A percentile compares a stretch with the other conserved stretches of the same genome.
These are phyloP conservation scores for Nicotiana tomentosiformis DNA, from an alignment of 257 asterid genomes.

Conservation along the genomic window DNA sequence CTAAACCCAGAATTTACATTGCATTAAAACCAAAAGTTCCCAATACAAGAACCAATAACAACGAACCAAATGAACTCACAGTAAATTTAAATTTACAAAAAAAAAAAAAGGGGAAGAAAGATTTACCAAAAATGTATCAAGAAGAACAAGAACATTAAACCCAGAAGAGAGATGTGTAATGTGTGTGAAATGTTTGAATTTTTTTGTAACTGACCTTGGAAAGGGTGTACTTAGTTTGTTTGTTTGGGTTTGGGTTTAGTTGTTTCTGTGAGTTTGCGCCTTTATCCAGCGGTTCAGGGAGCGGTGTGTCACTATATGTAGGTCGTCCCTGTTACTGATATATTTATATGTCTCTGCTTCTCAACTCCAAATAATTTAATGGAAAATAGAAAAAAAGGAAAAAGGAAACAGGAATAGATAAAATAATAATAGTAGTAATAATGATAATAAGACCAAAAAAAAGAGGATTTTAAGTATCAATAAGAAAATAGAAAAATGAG, in stretches of 20 bases:
- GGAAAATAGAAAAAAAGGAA: not conserved
- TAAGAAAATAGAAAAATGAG: not conserved
- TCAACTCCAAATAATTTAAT: not conserved
- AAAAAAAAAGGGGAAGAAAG: not conserved
- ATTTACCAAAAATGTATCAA: not conserved
- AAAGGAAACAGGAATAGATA: too few species aligned
- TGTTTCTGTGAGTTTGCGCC: not conserved
- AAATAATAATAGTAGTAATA: too few species aligned
- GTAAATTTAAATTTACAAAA: too few species aligned
- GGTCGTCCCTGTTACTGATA: not conserved
- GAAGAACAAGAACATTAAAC: not conserved
- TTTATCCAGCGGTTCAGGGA: not conserved
- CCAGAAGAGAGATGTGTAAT: not conserved
- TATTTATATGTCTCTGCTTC: slow-evolving; percentile 1
- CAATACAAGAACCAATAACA: not conserved
- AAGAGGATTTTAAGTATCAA: not conserved
- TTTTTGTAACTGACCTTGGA: not conserved
- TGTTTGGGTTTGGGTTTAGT: not conserved
- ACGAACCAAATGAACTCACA: not conserved
- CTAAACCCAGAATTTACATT: not conserved
- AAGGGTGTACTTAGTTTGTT: not conserved
- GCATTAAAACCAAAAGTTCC: not conserved
- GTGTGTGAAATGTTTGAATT: not conserved
- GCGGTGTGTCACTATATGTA: slow-evolving; percentile 1
- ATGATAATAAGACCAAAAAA: not conserved